Base-by-base conservation (phyloP, 352 stramenopile species). In the Globisporangium apiculatum region DNA sequence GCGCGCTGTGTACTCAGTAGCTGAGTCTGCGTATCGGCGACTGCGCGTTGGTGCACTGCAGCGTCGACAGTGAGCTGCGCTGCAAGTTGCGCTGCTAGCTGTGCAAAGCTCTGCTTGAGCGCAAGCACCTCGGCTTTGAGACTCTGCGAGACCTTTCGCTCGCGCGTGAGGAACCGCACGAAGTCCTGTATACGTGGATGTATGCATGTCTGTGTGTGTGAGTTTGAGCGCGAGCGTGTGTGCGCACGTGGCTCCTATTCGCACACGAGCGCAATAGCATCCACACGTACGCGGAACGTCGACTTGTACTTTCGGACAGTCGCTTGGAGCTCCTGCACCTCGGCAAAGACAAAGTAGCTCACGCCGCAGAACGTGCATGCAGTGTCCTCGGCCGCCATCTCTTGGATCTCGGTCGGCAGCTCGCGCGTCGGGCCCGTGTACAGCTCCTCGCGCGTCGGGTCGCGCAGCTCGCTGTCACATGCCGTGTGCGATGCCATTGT, bases 261-360 rank as follows among this genome's bases (percentile, higher is more conserved):
- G 36, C 4, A 40, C 5, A n/a, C 8, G 9, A 24, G 11, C 35
- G 9, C 4, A 18, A 40, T 18, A 14, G 11, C 1, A 41, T 37
- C 47, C 4, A 8, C 10, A 55, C 69, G 38, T 64, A 91, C 80
- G 50, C 70, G 74, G 53, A 90, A 90, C 4, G 75, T 74, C 50
- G 70, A 75, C 46, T 88, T 87, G 71, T 89, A 91, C 58, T 76
- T 70, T 51, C 87, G 86, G 43, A 80, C 75, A 3, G 68, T 87
- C 12, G 65, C 65, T 62, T 91, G 78, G n/a, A 91, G 67, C 36
- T 83, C 66, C 53, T 91, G 79, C 50, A 94, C 80, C 57, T 94
- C 84, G 36, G 80, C 78, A 64, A 94, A 91, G 7, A 92, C 78
- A 56, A 94, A 94, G 53, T 91, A 94, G 62, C 82, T 91, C 38